A percentile compares a stretch with the other conserved stretches of the same genome.
Conservation (phyloP, 2,329 filamentous ascomycete species). For the Cordyceps javanica region DNA sequence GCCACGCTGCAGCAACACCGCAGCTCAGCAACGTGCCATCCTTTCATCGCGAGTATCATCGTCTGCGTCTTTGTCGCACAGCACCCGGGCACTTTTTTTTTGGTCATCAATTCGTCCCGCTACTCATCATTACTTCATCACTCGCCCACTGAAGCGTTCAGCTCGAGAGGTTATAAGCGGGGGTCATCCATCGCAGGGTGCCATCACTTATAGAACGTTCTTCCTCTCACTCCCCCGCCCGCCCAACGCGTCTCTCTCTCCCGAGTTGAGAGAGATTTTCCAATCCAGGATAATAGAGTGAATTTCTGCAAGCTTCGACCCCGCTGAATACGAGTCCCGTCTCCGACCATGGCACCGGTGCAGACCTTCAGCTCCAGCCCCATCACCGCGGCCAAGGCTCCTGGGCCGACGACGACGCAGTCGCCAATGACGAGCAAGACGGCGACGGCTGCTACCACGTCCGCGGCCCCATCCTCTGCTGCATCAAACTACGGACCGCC, state of each 20-base stretch:
- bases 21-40: conserved; percentile 18
- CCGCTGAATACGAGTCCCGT: not conserved
- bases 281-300: no score
- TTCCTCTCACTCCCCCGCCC: no score
- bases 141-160: not conserved
- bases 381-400: conserved; percentile 50
- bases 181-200: not conserved
- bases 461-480: conserved; percentile 22
- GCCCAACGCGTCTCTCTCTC: no score
- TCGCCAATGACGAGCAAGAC: conserved; percentile 30
- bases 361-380: conserved; percentile 54
- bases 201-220: not conserved
- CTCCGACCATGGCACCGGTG: conserved; percentile 50
- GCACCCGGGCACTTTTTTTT: not conserved
- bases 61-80: not conserved
- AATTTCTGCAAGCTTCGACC: no score
- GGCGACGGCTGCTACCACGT: conserved; percentile 12
- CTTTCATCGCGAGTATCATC: no score
- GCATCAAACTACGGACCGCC: conserved; percentile 24
- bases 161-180: not conserved
- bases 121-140: not conserved
- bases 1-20: conserved; percentile 3
- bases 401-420: conserved; percentile 36
- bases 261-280: no score
- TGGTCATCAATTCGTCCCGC: not conserved